Conservation (phyloP, 768 basidiomycete species). For the Lepiota venenata region DNA sequence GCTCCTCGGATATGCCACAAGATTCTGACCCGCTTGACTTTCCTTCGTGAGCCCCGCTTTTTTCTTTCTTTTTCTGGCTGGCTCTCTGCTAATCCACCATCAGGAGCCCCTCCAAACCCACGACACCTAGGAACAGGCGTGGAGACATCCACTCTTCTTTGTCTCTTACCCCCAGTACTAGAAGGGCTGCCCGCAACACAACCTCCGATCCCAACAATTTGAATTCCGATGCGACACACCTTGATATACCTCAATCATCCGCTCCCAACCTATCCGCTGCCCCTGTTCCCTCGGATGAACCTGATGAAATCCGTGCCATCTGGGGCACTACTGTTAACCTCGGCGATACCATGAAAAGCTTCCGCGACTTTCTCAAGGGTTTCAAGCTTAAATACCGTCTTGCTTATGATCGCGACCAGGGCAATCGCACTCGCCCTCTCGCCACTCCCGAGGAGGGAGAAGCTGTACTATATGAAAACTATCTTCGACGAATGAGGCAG, state of each 20-base stretch:
- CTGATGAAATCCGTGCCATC: conserved; percentile 85
- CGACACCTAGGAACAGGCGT: conserved; percentile 71
- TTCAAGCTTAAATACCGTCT: conserved; percentile 93
- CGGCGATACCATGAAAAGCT: conserved; percentile 85
- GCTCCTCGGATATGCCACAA: conserved; percentile 34
- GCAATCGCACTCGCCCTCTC: conserved; percentile 46
- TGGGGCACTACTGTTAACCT: conserved; percentile 98
- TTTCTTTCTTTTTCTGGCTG: background rate
- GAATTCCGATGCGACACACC: conserved; percentile 55
- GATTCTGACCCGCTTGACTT: conserved; percentile 71
- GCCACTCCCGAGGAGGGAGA: conserved; percentile 66
- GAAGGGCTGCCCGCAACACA: conserved; percentile 32
- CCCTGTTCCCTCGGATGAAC: conserved; percentile 61
- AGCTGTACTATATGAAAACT: conserved; percentile 69
- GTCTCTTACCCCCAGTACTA: conserved; percentile 47
- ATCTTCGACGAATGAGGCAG: conserved; percentile 81
- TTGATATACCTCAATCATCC: conserved; percentile 57
- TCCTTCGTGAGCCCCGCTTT: conserved; percentile 48
- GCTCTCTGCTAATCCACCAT: background rate
- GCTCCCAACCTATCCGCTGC: conserved; percentile 57
- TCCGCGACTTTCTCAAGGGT: conserved; percentile 83
- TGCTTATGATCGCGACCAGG: conserved; percentile 63
- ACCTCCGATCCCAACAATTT: conserved; percentile 35
- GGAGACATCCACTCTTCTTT: conserved; percentile 91
- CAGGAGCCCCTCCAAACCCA: conserved; percentile 49